Percentiles rank a stretch among this genome's conserved stretches.
phyloP scores from a whole-genome alignment of 2,329 filamentous ascomycete species.

The Westerdykella aurantiaca region DNA sequence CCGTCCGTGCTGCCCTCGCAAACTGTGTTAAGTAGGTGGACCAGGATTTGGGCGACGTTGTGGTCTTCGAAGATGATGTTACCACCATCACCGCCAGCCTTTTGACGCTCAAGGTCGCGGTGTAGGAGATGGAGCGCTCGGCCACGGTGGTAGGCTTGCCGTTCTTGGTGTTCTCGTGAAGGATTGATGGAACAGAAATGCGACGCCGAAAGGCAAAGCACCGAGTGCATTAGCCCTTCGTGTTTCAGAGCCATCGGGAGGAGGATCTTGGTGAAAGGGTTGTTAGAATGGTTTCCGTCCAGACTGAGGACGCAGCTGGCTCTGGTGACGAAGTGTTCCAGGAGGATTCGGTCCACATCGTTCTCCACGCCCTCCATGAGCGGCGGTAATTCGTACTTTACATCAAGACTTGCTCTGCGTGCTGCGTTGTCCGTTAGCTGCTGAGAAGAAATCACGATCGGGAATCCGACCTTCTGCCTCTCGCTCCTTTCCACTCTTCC shows the following conservation, averaged over 20 bases:
- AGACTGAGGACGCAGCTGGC: slow-evolving; percentile 77
- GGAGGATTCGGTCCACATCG: slow-evolving; percentile 69
- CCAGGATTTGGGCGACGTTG: slow-evolving; percentile 56
- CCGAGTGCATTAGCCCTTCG: slow-evolving; percentile 81
- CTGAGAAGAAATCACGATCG: background rate
- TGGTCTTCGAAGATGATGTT: slow-evolving; percentile 46
- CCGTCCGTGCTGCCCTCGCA: slow-evolving; percentile 57
- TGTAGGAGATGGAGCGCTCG: slow-evolving; percentile 48
- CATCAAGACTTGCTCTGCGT: slow-evolving; percentile 28
- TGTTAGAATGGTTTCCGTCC: slow-evolving; percentile 66
- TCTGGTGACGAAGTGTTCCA: slow-evolving; percentile 75
- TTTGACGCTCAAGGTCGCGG: slow-evolving; percentile 36
- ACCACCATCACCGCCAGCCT: slow-evolving; percentile 30
- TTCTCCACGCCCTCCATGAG: slow-evolving; percentile 80
- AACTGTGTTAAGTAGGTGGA: slow-evolving; percentile 57
- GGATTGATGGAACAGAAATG: slow-evolving; percentile 56
- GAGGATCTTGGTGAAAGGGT: slow-evolving; percentile 80
- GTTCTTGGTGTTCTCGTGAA: slow-evolving; percentile 47
- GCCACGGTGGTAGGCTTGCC: slow-evolving; percentile 41
- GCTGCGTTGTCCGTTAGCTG: slow-evolving; percentile 23
- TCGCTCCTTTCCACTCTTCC: slow-evolving; percentile 78
- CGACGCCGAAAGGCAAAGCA: slow-evolving; percentile 75
- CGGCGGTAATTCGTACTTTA: slow-evolving; percentile 46
- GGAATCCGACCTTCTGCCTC: slow-evolving; percentile 53
- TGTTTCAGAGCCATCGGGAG: slow-evolving; percentile 76